These are phyloP conservation scores for Monosporozyma siamensis DNA, from an alignment of 805 yeast genomes.

Conservation along the genomic window DNA sequence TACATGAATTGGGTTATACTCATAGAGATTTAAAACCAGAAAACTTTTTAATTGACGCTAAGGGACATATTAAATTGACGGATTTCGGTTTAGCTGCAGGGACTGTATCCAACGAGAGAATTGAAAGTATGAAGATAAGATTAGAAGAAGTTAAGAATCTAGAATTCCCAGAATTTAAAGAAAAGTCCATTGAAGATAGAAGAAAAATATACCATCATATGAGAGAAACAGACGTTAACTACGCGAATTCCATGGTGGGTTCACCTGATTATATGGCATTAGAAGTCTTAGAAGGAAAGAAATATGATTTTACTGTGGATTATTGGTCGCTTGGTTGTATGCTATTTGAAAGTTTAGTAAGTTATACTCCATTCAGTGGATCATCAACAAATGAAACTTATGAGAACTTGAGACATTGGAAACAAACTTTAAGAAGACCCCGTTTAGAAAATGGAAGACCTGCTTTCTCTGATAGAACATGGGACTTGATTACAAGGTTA, in stretches of 20 bases:
- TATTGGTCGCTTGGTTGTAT: slow-evolving; percentile 99
- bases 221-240: slow-evolving; percentile 65
- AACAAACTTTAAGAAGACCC: slow-evolving; percentile 78
- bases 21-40: slow-evolving; percentile 97
- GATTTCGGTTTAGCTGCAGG: slow-evolving; percentile 98
- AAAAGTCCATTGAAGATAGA: slow-evolving; percentile 76
- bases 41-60: slow-evolving; percentile 65
- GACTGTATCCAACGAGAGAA: slow-evolving; percentile 81
- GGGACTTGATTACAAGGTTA: slow-evolving; percentile 75
- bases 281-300: slow-evolving; percentile 89
- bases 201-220: slow-evolving; percentile 75
- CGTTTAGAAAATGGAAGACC: slow-evolving; percentile 82
- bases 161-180: slow-evolving; percentile 51
- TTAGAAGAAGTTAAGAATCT: slow-evolving; percentile 66
- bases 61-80: slow-evolving; percentile 71
- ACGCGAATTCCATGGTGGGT: slow-evolving; percentile 94
- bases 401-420: slow-evolving; percentile 88
- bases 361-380: slow-evolving; percentile 96
- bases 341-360: slow-evolving; percentile 90
- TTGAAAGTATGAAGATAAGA: slow-evolving; percentile 78
- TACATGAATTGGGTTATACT: slow-evolving; percentile 91
- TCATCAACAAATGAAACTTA: slow-evolving; percentile 90
- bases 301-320: slow-evolving; percentile 92
- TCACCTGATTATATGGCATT: slow-evolving; percentile 99
- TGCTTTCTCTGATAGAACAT: slow-evolving; percentile 92